Conservation (phyloP, 2,329 filamentous ascomycete species). For the Phaeosphaeria sp. region DNA sequence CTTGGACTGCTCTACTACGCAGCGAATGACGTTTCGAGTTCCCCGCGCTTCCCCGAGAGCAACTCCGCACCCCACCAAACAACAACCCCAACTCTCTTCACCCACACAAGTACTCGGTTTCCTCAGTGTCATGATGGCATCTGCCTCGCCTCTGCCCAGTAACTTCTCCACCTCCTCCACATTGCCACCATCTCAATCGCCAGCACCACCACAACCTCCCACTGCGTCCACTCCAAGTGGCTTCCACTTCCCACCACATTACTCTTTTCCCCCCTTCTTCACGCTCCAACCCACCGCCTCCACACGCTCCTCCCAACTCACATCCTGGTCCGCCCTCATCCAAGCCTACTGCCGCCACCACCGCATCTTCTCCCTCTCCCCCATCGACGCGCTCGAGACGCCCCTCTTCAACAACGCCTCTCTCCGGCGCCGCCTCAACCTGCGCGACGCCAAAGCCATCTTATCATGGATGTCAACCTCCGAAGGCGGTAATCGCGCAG, state of each 20-base stretch:
- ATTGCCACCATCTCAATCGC: constrained; percentile 4
- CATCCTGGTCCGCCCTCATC: constrained; percentile 86
- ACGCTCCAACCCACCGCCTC: constrained; percentile 77
- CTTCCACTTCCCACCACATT: constrained; percentile 58
- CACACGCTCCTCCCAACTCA: constrained; percentile 76
- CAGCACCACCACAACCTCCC: constrained; percentile 4
- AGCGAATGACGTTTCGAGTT: constrained; percentile 26
- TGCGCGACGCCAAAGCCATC: constrained; percentile 61
- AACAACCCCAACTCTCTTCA: background rate
- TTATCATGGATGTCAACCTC: constrained; percentile 62
- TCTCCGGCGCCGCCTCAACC: constrained; percentile 54
- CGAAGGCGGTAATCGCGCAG: constrained; percentile 63
- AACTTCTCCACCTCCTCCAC: constrained; percentile 14
- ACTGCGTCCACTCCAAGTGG: constrained; percentile 13
- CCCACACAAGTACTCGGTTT: background rate
- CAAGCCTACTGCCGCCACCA: constrained; percentile 82
- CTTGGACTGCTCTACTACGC: background rate
- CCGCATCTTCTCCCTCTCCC: constrained; percentile 75
- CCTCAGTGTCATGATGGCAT: constrained; percentile 14
- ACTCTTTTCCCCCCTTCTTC: constrained; percentile 86
- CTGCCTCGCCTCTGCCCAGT: constrained; percentile 11
- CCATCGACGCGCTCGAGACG: constrained; percentile 62
- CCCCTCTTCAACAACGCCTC: constrained; percentile 62
- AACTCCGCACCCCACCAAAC: constrained; percentile 1
- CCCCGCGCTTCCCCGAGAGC: constrained; percentile 14